phyloP scores from a whole-genome alignment of 495 filamentous ascomycete species.

The Hyaloscypha bicolor region DNA sequence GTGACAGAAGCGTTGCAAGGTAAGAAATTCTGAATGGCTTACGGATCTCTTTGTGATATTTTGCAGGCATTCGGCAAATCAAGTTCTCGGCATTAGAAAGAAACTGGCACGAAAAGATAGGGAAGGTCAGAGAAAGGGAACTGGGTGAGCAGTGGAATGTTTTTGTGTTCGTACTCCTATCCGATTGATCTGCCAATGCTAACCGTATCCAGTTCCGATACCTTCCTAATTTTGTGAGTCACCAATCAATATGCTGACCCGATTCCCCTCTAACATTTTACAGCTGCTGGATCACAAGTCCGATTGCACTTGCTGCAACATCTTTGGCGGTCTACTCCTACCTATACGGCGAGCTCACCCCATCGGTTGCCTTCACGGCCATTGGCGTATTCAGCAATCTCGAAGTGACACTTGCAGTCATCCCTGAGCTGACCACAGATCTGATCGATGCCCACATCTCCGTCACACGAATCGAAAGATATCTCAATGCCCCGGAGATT shows the following conservation, averaged over 20 bases:
- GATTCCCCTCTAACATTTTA: conserved; percentile 45
- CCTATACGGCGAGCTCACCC: conserved; percentile 60
- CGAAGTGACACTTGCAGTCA: conserved; percentile 66
- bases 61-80: conserved; percentile 69
- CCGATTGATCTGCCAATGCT: not conserved
- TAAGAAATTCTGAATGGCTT: not conserved
- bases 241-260: not conserved
- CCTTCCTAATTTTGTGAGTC: conserved; percentile 28
- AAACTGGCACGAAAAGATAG: conserved; percentile 78
- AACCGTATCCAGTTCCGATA: conserved; percentile 26
- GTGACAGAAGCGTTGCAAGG: conserved; percentile 81
- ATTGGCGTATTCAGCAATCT: conserved; percentile 73
- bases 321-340: conserved; percentile 70
- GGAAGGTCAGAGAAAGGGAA: conserved; percentile 65
- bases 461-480: conserved; percentile 72
- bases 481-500: conserved; percentile 70
- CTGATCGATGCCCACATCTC: conserved; percentile 72
- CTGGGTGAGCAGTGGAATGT: conserved; percentile 65
- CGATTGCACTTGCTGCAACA: conserved; percentile 71
- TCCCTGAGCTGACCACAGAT: conserved; percentile 75
- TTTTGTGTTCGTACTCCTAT: conserved; percentile 56
- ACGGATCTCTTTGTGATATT: not conserved
- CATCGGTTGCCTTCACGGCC: conserved; percentile 81
- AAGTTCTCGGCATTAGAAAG: conserved; percentile 85
- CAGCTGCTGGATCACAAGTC: conserved; percentile 71